Percentiles rank a stretch among this genome's conserved stretches.
phyloP scores from a whole-genome alignment of 805 yeast species.

The Torulaspora delbrueckii region DNA sequence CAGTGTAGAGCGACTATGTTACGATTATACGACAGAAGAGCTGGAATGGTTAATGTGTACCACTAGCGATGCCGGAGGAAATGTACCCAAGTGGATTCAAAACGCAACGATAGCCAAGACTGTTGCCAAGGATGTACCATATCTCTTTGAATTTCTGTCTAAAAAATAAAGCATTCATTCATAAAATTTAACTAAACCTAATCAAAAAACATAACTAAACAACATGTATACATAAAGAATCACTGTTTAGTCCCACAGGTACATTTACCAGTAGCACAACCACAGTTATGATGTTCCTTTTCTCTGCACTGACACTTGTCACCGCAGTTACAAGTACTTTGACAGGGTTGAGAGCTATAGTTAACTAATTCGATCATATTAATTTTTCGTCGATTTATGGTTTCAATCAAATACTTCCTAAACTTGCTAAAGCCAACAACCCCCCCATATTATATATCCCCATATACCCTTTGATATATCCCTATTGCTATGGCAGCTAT shows the following conservation, averaged over 20 bases:
- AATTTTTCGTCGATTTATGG: too few species aligned
- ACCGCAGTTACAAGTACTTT: slow-evolving; percentile 6
- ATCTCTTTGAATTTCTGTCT: slow-evolving; percentile 23
- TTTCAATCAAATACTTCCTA: too few species aligned
- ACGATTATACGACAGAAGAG: slow-evolving; percentile 15
- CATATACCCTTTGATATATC: neutral
- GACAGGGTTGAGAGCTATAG: slow-evolving; percentile 2
- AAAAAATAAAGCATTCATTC: neutral
- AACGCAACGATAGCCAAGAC: slow-evolving; percentile 38
- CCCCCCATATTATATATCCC: neutral
- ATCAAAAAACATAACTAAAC: neutral
- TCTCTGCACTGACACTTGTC: slow-evolving; percentile 3
- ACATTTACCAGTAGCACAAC: slow-evolving; percentile 3
- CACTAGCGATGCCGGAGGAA: slow-evolving; percentile 39
- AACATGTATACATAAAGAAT: neutral
- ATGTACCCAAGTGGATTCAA: slow-evolving; percentile 40
- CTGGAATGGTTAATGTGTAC: slow-evolving; percentile 40
- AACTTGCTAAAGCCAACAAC: too few species aligned
- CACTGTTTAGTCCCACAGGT: neutral
- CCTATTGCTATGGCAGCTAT: neutral
- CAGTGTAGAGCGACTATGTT: slow-evolving; percentile 35
- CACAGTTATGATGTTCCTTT: slow-evolving; percentile 3
- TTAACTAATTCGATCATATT: neutral
- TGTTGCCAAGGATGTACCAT: slow-evolving; percentile 39
- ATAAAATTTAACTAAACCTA: neutral